Conservation (phyloP, 495 filamentous ascomycete genomes). For the Aspergillus nanangensis region DNA sequence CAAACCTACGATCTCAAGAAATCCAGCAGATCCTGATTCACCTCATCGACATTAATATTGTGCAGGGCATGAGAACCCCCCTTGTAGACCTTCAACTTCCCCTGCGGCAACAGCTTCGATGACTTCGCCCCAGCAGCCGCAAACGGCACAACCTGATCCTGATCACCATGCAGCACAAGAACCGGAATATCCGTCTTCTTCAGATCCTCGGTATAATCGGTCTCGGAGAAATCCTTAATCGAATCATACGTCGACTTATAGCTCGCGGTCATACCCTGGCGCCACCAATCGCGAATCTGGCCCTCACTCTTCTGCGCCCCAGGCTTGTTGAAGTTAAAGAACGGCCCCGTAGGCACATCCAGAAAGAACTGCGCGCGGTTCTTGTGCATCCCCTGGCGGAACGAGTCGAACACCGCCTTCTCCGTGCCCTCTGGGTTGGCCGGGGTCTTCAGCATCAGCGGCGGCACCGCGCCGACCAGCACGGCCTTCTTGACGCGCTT, state of each 20-base stretch:
- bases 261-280: conserved; percentile 36
- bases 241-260: conserved; percentile 34
- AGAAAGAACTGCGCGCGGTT: conserved; percentile 37
- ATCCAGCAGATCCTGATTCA: conserved; percentile 32
- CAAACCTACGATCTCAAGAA: too few relatives aligned
- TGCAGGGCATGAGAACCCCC: conserved; percentile 36
- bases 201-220: conserved; percentile 36
- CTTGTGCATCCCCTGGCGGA: conserved; percentile 27
- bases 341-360: conserved; percentile 37
- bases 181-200: conserved; percentile 35
- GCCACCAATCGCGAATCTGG: conserved; percentile 36
- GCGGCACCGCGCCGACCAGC: conserved; percentile 31
- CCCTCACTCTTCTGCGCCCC: conserved; percentile 28
- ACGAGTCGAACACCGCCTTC: conserved; percentile 30
- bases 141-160: conserved; percentile 38
- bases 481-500: conserved; percentile 32
- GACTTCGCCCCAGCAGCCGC: conserved; percentile 20
- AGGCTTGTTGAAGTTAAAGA: conserved; percentile 39
- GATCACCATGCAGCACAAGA: conserved; percentile 34
- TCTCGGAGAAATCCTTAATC: conserved; percentile 35
- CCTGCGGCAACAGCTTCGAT: conserved; percentile 31
- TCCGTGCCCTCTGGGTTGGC: conserved; percentile 28
- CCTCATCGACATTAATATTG: conserved; percentile 27
- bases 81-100: conserved; percentile 31
- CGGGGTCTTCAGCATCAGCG: conserved; percentile 28